These are phyloP conservation scores for Cerioporus squamosus DNA, from an alignment of 1,284 basidiomycete species.

Conservation along the genomic window DNA sequence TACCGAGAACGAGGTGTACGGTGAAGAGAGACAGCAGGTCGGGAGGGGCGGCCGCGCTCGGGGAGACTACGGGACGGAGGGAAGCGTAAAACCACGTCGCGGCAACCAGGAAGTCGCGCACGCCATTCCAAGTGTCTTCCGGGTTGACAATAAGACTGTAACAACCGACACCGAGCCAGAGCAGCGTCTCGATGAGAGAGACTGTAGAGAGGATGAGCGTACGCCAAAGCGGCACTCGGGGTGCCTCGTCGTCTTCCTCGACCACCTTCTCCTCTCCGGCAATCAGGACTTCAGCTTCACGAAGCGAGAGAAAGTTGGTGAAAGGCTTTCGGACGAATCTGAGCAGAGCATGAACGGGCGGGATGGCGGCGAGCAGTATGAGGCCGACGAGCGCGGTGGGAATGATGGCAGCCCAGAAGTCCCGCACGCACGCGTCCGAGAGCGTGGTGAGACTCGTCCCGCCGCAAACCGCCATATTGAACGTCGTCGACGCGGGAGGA, in stretches of 20 bases:
- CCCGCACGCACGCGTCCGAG: slow-evolving; percentile 54
- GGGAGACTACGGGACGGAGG: slow-evolving; percentile 44
- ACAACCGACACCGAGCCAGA: slow-evolving; percentile 53
- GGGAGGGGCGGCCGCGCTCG: slow-evolving; percentile 50
- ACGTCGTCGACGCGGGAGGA: slow-evolving; percentile 3
- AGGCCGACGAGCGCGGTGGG: slow-evolving; percentile 54
- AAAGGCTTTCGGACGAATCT: slow-evolving; percentile 43
- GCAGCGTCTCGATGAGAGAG: slow-evolving; percentile 52
- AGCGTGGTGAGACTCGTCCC: slow-evolving; percentile 47
- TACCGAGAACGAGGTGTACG: slow-evolving; percentile 44
- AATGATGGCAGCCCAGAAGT: slow-evolving; percentile 56
- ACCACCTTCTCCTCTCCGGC: slow-evolving; percentile 21
- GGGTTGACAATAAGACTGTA: slow-evolving; percentile 42
- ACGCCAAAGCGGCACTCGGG: slow-evolving; percentile 54
- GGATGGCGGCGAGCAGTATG: slow-evolving; percentile 46
- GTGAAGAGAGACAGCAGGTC: slow-evolving; percentile 58
- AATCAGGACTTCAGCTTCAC: slow-evolving; percentile 60
- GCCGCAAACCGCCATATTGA: slow-evolving; percentile 22
- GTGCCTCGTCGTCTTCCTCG: slow-evolving; percentile 7
- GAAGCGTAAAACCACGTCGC: slow-evolving; percentile 62
- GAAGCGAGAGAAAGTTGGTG: slow-evolving; percentile 53
- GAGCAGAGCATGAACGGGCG: slow-evolving; percentile 34
- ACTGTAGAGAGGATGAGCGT: slow-evolving; percentile 54
- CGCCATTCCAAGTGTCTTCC: slow-evolving; percentile 31
- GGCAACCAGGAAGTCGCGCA: slow-evolving; percentile 47